These are phyloP conservation scores for Tagetes patula DNA, from an alignment of 129 eudicot species.

Conservation along the genomic window DNA sequence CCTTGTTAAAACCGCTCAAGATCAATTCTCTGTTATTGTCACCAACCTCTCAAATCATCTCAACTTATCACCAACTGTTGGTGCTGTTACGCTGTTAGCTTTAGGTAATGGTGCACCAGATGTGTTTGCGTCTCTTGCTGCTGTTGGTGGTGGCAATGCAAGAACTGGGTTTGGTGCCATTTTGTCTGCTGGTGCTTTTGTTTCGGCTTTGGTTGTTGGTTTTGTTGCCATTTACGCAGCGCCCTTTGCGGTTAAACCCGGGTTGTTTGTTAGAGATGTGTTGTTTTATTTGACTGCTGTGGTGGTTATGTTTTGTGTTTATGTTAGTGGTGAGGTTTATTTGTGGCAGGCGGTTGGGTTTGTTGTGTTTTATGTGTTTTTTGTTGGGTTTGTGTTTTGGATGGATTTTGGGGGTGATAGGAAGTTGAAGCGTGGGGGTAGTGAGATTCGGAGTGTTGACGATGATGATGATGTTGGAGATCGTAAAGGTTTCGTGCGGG, in stretches of 20 bases:
- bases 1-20: conserved; percentile 74
- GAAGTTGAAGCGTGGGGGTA: conserved; percentile 27
- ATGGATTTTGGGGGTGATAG: conserved; percentile 77
- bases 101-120: conserved; percentile 97
- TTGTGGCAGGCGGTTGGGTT: conserved; percentile 95
- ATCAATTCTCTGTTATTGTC: conserved; percentile 65
- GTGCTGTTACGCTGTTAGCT: conserved; percentile 81
- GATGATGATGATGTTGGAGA: conserved; percentile 33
- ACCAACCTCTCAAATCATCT: conserved; percentile 62
- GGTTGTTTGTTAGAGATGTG: conserved; percentile 74
- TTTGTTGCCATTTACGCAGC: conserved; percentile 84
- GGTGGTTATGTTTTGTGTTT: conserved; percentile 68
- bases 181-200: conserved; percentile 84
- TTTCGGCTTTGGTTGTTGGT: conserved; percentile 83
- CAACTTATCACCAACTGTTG: conserved; percentile 64
- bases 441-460: conserved; percentile 24
- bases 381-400: conserved; percentile 91
- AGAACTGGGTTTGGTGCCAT: conserved; percentile 88
- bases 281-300: conserved; percentile 76
- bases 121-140: conserved; percentile 84
- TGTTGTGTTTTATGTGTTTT: conserved; percentile 81
- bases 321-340: conserved; percentile 77
- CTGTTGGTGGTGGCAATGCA: conserved; percentile 68
- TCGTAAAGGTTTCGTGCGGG: conserved; percentile 19
- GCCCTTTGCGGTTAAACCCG: conserved; percentile 71